Conservation (phyloP, 2,329 filamentous ascomycete species). For the Pseudocercospora vitis region DNA sequence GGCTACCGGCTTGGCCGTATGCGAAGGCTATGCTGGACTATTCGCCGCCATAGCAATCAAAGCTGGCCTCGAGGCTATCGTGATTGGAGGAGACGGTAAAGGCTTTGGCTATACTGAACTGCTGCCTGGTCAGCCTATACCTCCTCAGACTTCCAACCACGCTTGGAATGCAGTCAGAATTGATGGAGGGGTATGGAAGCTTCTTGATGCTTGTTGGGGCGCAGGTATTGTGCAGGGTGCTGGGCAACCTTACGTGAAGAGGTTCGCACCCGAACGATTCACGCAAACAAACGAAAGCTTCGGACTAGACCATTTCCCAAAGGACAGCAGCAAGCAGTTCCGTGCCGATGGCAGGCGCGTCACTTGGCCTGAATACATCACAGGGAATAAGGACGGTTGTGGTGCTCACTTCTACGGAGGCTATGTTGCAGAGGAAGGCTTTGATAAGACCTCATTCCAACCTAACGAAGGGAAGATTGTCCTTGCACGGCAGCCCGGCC, state of each 20-base stretch:
- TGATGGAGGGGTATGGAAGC: constrained; percentile 84
- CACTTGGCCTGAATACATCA: constrained; percentile 80
- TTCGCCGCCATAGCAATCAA: constrained; percentile 76
- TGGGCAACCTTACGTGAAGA: constrained; percentile 60
- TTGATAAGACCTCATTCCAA: constrained; percentile 59
- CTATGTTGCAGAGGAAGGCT: constrained; percentile 51
- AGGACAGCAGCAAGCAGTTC: constrained; percentile 68
- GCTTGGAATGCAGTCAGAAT: constrained; percentile 91
- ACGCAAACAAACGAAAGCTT: constrained; percentile 74
- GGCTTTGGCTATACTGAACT: constrained; percentile 71
- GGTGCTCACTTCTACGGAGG: constrained; percentile 49
- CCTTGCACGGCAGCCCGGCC: constrained; percentile 52
- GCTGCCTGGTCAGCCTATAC: constrained; percentile 63
- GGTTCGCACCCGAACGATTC: constrained; percentile 65
- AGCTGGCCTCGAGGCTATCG: constrained; percentile 74
- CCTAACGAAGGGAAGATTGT: constrained; percentile 62
- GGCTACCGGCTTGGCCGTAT: constrained; percentile 77
- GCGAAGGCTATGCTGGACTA: constrained; percentile 83
- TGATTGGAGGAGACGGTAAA: constrained; percentile 80
- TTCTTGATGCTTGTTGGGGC: constrained; percentile 91
- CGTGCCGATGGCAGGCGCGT: constrained; percentile 67
- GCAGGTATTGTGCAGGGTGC: constrained; percentile 65
- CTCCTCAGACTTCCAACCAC: constrained; percentile 61
- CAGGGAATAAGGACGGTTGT: constrained; percentile 56
- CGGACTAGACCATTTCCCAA: constrained; percentile 75